A percentile compares a stretch with the other conserved stretches of the same genome.
phyloP scores from a whole-genome alignment of 2,329 filamentous ascomycete species.

The Aspergillus cejpii region DNA sequence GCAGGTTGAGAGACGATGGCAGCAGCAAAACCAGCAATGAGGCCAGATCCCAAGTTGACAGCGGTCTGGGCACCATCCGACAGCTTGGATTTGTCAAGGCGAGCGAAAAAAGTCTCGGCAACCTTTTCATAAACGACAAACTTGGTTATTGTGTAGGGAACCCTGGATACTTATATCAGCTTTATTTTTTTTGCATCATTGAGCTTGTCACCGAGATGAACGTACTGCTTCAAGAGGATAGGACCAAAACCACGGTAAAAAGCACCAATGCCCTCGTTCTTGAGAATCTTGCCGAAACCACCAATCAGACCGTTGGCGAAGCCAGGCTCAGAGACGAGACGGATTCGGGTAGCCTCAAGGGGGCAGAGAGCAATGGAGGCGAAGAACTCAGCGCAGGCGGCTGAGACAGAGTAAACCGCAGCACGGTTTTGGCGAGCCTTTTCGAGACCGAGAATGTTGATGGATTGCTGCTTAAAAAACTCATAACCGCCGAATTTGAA shows the following conservation, averaged over 20 bases:
- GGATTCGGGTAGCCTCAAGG: slow-evolving; percentile 87
- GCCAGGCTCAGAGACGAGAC: slow-evolving; percentile 80
- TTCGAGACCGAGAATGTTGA: slow-evolving; percentile 72
- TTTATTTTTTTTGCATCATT: neutral
- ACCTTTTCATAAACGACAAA: slow-evolving; percentile 93
- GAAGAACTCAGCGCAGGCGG: slow-evolving; percentile 58
- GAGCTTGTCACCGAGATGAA: slow-evolving; percentile 13
- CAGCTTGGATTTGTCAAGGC: slow-evolving; percentile 63
- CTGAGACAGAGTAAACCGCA: slow-evolving; percentile 67
- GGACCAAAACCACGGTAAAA: slow-evolving; percentile 91
- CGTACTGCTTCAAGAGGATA: slow-evolving; percentile 75
- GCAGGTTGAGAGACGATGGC: slow-evolving; percentile 82
- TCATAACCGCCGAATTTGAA: slow-evolving; percentile 95
- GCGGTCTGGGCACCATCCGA: slow-evolving; percentile 65
- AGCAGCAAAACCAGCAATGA: slow-evolving; percentile 80
- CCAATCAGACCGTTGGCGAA: slow-evolving; percentile 73
- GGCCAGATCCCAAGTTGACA: slow-evolving; percentile 77
- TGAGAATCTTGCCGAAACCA: slow-evolving; percentile 76
- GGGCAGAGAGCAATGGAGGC: slow-evolving; percentile 68
- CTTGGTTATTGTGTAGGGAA: slow-evolving; percentile 92
- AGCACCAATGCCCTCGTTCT: slow-evolving; percentile 72
- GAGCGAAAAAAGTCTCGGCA: slow-evolving; percentile 62
- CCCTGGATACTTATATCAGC: slow-evolving; percentile 46
- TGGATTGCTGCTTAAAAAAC: slow-evolving; percentile 90
- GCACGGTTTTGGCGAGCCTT: slow-evolving; percentile 71